A percentile compares a stretch with the other conserved stretches of the same genome.
Conservation (phyloP, 2,329 filamentous ascomycete species). For the Ceratocystis huliohia region DNA sequence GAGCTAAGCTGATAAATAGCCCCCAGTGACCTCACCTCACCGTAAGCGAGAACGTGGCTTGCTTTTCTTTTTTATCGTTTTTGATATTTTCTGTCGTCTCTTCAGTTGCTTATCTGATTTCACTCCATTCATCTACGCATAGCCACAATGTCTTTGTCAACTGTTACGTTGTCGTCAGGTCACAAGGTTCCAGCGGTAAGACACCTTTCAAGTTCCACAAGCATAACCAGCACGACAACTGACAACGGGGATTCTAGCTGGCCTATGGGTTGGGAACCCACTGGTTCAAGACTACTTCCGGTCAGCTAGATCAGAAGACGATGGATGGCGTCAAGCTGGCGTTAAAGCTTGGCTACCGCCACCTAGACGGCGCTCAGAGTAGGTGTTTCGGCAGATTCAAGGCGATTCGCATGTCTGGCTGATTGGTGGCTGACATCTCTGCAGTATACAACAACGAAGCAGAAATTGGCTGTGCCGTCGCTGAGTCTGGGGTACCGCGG, state of each 20-base stretch:
- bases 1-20: too few species aligned
- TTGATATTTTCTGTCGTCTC: too few species aligned
- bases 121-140: neutral
- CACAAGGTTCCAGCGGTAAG: conserved; percentile 14
- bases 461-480: conserved; percentile 34
- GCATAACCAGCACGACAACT: neutral
- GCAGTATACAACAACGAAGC: conserved; percentile 33
- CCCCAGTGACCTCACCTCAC: too few species aligned
- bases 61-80: too few species aligned
- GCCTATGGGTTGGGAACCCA: conserved; percentile 19
- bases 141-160: neutral
- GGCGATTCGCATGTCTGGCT: too few species aligned
- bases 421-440: neutral
- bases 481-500: conserved; percentile 30
- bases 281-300: conserved; percentile 12
- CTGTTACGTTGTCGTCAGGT: conserved; percentile 12
- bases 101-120: neutral
- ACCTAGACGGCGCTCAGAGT: conserved; percentile 14
- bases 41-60: too few species aligned
- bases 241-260: conserved; percentile 4
- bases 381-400: neutral
- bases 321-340: conserved; percentile 14
- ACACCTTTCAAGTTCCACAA: neutral
- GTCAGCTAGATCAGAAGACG: conserved; percentile 11
- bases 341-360: conserved; percentile 16